Percentiles rank a stretch among this genome's conserved stretches.
phyloP scores from a whole-genome alignment of 768 basidiomycete species.

The Chalciporus piperatus region DNA sequence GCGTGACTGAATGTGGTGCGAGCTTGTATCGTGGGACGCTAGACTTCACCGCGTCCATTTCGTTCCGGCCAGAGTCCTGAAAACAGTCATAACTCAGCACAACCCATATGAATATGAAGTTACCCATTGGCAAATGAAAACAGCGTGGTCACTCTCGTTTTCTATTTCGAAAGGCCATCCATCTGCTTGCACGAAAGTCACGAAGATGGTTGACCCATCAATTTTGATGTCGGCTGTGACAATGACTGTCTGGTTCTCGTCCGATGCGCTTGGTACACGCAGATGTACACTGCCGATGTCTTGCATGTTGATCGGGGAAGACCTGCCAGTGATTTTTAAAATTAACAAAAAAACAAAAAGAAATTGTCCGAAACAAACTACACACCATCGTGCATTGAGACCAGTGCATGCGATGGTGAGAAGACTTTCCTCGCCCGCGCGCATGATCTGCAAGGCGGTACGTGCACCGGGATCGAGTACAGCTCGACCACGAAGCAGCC shows the following conservation, averaged over 20 bases:
- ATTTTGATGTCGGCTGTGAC: constrained; percentile 77
- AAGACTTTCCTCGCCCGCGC: constrained; percentile 64
- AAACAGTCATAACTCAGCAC: constrained; percentile 22
- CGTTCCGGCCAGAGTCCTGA: constrained; percentile 46
- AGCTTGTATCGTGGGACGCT: constrained; percentile 51
- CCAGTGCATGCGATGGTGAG: constrained; percentile 87
- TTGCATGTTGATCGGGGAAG: constrained; percentile 86
- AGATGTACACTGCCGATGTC: constrained; percentile 85
- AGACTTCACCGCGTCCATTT: constrained; percentile 38
- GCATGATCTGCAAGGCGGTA: constrained; percentile 63
- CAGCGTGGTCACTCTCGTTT: constrained; percentile 75
- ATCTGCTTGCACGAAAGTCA: constrained; percentile 63
- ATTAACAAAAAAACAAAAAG: not conserved
- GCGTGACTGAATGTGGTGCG: constrained; percentile 46
- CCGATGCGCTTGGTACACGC: constrained; percentile 50
- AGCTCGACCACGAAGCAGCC: constrained; percentile 57
- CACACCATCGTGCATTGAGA: constrained; percentile 76
- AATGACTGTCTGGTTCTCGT: constrained; percentile 45
- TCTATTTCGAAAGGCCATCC: constrained; percentile 90
- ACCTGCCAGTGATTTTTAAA: constrained; percentile 50
- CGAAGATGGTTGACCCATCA: constrained; percentile 85
- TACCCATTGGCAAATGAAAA: constrained; percentile 77
- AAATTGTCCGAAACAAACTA: constrained; percentile 1
- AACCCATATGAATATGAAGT: constrained; percentile 6
- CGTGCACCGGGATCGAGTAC: constrained; percentile 67